Base-by-base conservation (phyloP, 306 rosid genomes). In the Purshia tridentata region DNA sequence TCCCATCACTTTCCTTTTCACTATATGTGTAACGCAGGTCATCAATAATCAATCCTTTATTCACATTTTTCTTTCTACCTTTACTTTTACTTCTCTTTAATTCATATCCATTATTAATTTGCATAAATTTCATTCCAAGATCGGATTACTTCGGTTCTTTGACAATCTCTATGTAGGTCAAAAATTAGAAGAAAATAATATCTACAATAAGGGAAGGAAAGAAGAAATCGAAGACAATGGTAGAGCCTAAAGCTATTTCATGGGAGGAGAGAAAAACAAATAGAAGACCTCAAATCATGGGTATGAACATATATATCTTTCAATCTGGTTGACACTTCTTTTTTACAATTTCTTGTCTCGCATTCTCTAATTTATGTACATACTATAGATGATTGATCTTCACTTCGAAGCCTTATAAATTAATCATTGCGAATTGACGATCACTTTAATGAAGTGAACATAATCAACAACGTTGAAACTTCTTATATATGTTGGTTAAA, bases 241-340 rank as follows among this genome's bases (percentile, higher is more conserved):
- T 18, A 41, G 14, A 42, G 73, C 16, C 64, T 0, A 44, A 47
- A 55, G 6, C 39, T 71, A 6, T 59, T 39, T 76, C 81, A 2
- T 76, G 81, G 78, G 64, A 67, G 39, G 72, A 81, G 62, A 81
- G 52, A 48, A 81, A 81, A 39, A 11, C 74, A 81, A 44, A 59
- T 81, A 42, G 53, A 76, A 42, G 74, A 81, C 59, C 84, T 81
- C 15, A 50, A 52, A 18, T 11, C 69, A 23, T 81, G 84, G 81
- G 80, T 80, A 55, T 29, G 2, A 29, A 29, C 15, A 55, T 22
- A 11, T 29, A 9, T 22, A 13, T 35, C 41, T 5, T 20, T 55
- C 37, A 20, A 29, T 29, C 2, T 29, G 1, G 35, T 29, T 29
- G 35, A 2, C 35, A 29, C 35, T 29, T 29, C 35, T 29, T 29